These are phyloP conservation scores for Taphrina communis DNA, from an alignment of 1,139 yeast species.

Conservation along the genomic window DNA sequence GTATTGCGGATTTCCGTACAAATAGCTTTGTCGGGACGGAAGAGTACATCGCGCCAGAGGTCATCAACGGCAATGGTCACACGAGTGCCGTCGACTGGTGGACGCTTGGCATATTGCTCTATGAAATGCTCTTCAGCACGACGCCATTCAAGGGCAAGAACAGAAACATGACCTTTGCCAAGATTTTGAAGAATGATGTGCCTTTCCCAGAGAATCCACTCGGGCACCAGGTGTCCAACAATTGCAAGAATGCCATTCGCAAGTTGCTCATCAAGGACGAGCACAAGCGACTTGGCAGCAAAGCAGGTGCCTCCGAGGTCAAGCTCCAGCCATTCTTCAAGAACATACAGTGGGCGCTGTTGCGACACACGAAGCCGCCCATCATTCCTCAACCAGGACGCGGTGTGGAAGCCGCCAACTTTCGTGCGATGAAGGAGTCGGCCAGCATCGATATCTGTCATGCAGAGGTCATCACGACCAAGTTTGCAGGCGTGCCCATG, in stretches of 20 bases:
- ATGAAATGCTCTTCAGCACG: conserved; percentile 92
- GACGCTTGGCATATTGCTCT: conserved; percentile 91
- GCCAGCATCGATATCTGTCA: conserved; percentile 51
- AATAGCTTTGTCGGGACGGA: conserved; percentile 98
- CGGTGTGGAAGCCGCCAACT: conserved; percentile 54
- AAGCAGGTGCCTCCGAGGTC: conserved; percentile 91
- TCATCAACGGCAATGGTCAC: conserved; percentile 94
- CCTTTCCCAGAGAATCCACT: conserved; percentile 60
- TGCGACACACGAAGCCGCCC: conserved; percentile 92
- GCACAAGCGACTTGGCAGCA: conserved; percentile 82
- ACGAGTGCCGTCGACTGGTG: conserved; percentile 99
- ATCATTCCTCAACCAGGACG: conserved; percentile 83
- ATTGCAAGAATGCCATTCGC: conserved; percentile 77
- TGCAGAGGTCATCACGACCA: conserved; percentile 46
- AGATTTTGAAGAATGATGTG: conserved; percentile 82
- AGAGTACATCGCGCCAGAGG: conserved; percentile 98
- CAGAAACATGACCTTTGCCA: conserved; percentile 86
- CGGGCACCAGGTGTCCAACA: conserved; percentile 65
- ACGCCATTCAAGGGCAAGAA: conserved; percentile 94
- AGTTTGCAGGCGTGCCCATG: conserved; percentile 53
- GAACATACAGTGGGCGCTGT: conserved; percentile 89
- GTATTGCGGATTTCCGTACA: conserved; percentile 93
- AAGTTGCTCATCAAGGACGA: conserved; percentile 89
- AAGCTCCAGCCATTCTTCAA: conserved; percentile 90
- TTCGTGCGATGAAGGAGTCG: conserved; percentile 50